Percentiles rank a stretch among this genome's conserved stretches.
phyloP scores from a whole-genome alignment of 2,329 filamentous ascomycete genomes.

The Amauroascus niger region DNA sequence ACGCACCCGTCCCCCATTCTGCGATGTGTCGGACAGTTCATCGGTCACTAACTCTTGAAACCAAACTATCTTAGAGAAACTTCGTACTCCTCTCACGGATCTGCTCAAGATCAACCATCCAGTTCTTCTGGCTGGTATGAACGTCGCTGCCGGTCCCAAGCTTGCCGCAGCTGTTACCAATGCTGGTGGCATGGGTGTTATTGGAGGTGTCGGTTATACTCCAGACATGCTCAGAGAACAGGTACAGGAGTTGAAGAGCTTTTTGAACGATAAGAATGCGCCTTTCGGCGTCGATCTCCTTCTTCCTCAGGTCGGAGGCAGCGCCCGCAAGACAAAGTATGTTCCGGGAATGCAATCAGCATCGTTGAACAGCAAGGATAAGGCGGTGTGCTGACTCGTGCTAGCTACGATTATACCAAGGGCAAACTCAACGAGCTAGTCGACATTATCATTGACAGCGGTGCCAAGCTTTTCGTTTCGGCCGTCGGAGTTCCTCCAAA shows the following conservation, averaged over 20 bases:
- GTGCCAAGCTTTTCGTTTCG: slow-evolving; percentile 88
- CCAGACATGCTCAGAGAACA: slow-evolving; percentile 95
- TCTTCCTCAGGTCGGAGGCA: slow-evolving; percentile 88
- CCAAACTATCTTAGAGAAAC: slow-evolving; percentile 52
- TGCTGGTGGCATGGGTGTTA: slow-evolving; percentile 90
- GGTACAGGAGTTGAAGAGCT: slow-evolving; percentile 86
- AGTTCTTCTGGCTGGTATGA: slow-evolving; percentile 93
- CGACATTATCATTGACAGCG: slow-evolving; percentile 85
- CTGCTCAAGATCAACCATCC: slow-evolving; percentile 97
- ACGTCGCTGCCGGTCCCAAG: slow-evolving; percentile 93
- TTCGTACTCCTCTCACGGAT: slow-evolving; percentile 87
- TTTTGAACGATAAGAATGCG: slow-evolving; percentile 78
- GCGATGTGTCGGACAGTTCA: background rate
- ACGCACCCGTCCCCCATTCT: background rate
- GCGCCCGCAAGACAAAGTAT: slow-evolving; percentile 86
- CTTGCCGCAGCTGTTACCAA: slow-evolving; percentile 95
- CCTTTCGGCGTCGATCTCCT: slow-evolving; percentile 93
- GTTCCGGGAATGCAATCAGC: background rate
- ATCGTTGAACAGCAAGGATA: background rate
- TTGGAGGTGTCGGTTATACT: slow-evolving; percentile 84
- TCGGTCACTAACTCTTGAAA: slow-evolving; percentile 18
- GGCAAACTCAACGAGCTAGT: slow-evolving; percentile 88
- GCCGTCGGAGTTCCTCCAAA: slow-evolving; percentile 90
- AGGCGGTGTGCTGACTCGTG: slow-evolving; percentile 11
- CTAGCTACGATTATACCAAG: slow-evolving; percentile 98